These are phyloP conservation scores for Clonostachys solani DNA, from an alignment of 2,329 filamentous ascomycete species.

Conservation along the genomic window DNA sequence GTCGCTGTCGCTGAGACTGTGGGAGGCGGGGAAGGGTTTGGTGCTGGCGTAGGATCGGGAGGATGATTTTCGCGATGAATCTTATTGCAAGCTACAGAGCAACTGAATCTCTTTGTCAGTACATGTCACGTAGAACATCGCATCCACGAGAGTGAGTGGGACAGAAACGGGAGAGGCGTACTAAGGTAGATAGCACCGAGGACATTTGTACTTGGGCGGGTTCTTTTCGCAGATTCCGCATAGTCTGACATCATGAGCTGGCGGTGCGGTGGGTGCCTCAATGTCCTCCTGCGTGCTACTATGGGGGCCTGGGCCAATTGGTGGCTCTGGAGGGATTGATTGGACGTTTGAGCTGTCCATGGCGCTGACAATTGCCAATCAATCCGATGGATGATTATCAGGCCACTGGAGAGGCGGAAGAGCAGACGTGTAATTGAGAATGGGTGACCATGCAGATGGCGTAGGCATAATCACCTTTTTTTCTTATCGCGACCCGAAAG, in stretches of 20 bases:
- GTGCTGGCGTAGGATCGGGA: conserved; percentile 25
- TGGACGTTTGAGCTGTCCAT: too few relatives aligned
- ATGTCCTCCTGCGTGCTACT: too few relatives aligned
- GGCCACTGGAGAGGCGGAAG: conserved; percentile 14
- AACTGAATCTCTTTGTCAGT: conserved; percentile 29
- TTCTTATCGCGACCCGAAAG: too few relatives aligned
- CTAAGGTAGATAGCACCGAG: conserved; percentile 55
- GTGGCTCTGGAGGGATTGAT: too few relatives aligned
- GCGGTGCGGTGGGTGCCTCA: too few relatives aligned
- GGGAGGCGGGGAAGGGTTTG: conserved; percentile 9
- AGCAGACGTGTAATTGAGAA: conserved; percentile 12
- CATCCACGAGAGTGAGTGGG: not conserved
- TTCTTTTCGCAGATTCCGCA: conserved; percentile 50
- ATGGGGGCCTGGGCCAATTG: too few relatives aligned
- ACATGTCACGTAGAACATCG: not conserved
- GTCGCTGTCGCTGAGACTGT: conserved; percentile 1
- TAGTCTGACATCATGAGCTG: conserved; percentile 5
- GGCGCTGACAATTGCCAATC: not conserved
- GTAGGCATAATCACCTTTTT: too few relatives aligned
- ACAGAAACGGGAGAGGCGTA: conserved; percentile 25
- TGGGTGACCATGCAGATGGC: too few relatives aligned
- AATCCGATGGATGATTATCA: conserved; percentile 7
- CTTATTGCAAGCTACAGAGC: conserved; percentile 54
- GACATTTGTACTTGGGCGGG: conserved; percentile 58
- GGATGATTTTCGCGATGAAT: conserved; percentile 46